Percentiles rank a stretch among this genome's conserved stretches.
Conservation (phyloP, 306 rosid species). For the Vicia faba region DNA sequence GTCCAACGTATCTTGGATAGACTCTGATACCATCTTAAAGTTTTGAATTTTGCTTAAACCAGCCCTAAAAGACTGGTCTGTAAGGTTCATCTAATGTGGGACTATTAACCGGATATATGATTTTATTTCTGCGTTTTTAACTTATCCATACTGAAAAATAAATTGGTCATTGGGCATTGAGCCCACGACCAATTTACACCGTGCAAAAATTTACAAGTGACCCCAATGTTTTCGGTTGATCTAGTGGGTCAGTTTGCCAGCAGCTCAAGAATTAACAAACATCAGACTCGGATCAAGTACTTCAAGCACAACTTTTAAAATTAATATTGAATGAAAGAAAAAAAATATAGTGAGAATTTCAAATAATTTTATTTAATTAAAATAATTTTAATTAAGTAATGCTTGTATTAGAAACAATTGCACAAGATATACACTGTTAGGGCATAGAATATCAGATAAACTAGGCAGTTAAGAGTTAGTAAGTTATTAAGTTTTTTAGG, state of each 20-base stretch:
- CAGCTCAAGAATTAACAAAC: slow-evolving; percentile 27
- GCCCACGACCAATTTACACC: too few species aligned
- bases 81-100: background rate
- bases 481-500: too few species aligned
- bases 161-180: background rate
- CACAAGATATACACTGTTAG: background rate
- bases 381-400: slow-evolving; percentile 25
- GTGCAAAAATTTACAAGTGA: too few species aligned
- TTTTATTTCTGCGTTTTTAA: background rate
- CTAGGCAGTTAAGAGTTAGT: too few species aligned
- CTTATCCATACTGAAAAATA: too few species aligned
- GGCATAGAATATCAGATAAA: too few species aligned
- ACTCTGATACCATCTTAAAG: background rate
- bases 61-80: background rate
- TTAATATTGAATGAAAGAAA: slow-evolving; percentile 2
- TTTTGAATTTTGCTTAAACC: background rate
- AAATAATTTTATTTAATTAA: slow-evolving; percentile 26
- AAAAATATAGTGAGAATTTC: slow-evolving; percentile 7
- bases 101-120: background rate
- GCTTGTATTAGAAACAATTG: slow-evolving; percentile 4
- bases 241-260: slow-evolving; percentile 7
- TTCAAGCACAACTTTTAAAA: background rate
- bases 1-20: background rate
- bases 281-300: slow-evolving; percentile 6
- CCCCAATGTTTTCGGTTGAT: background rate